Base-by-base conservation (phyloP, 192 early-diverging fungal genomes). In the Gigaspora rosea region DNA sequence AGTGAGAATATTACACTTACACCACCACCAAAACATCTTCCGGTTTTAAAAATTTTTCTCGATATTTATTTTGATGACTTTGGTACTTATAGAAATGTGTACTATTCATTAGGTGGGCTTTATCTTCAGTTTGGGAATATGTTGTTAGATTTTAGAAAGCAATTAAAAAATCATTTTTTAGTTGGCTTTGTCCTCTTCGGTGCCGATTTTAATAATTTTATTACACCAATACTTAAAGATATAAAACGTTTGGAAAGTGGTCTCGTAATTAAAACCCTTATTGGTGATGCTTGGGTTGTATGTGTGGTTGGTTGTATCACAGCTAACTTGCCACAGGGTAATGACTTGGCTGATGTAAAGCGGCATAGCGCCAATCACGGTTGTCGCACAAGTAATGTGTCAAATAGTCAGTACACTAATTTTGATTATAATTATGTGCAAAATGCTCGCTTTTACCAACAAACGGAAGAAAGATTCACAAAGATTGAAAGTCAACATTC, bases 101-200 rank as follows among this genome's bases (percentile, higher is more conserved):
- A 73, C 35, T 35, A 73, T 46, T 35, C 35, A 2, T n/a, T 73
- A 41, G 56, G 54, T 0, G 71, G 54, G 1, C 15, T 73, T 20
- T 73, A 73, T 46, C 57, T 73, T 7, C 71, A 73, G 33, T 6
- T 72, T 72, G 54, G 71, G 1, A 72, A 72, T 58, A 72, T 72
- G 33, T 4, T 12, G 10, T 36, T 12, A 18, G 5, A 16, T 20
- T n/a, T 57, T 18, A 13, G n/a, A 16, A 54, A 73, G n/a, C 27
- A 59, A 58, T n/a, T 72, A 8, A 56, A 59, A 46, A 73, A 57
- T 35, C 15, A 72, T 47, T 72, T 72, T 59, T 36, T 72, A 18
- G 22, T 72, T 20, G 33, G 71, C 1, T 72, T 72, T 36, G 33
- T 72, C 18, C 35, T 35, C 11, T 72, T 72, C 13, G 33, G 27